Conservation (phyloP, 768 basidiomycete genomes). For the Leccinum pellstonianum region DNA sequence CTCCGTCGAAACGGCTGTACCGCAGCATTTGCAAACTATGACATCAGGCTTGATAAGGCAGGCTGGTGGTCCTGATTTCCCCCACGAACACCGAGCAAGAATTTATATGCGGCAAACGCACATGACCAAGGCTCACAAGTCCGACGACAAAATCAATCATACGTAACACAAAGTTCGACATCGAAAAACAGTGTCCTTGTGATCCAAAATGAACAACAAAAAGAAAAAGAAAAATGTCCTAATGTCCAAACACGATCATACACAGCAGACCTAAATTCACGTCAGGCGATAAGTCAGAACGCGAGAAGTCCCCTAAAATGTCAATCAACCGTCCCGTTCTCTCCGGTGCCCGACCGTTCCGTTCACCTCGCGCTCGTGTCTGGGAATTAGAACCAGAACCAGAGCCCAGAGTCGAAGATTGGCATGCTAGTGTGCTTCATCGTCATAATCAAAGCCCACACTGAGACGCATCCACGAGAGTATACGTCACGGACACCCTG, state of each 20-base stretch:
- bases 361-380: background rate
- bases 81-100: background rate
- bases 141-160: slow-evolving; percentile 13
- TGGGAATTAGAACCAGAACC: background rate
- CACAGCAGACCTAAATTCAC: background rate
- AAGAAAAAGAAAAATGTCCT: background rate
- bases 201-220: background rate
- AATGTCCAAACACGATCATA: background rate
- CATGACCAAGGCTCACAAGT: background rate
- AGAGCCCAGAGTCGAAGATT: background rate
- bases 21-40: slow-evolving; percentile 1
- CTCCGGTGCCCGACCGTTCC: background rate
- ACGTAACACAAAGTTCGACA: slow-evolving; percentile 9
- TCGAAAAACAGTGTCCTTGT: background rate
- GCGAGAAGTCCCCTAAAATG: background rate
- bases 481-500: slow-evolving; percentile 20
- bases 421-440: background rate
- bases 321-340: background rate
- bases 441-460: background rate
- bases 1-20: background rate
- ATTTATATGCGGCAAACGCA: background rate
- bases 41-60: slow-evolving; percentile 4
- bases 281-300: slow-evolving; percentile 2
- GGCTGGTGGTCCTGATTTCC: background rate
- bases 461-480: background rate